Base-by-base conservation (phyloP, 1,284 basidiomycete genomes). In the Ustilago bromivora region DNA sequence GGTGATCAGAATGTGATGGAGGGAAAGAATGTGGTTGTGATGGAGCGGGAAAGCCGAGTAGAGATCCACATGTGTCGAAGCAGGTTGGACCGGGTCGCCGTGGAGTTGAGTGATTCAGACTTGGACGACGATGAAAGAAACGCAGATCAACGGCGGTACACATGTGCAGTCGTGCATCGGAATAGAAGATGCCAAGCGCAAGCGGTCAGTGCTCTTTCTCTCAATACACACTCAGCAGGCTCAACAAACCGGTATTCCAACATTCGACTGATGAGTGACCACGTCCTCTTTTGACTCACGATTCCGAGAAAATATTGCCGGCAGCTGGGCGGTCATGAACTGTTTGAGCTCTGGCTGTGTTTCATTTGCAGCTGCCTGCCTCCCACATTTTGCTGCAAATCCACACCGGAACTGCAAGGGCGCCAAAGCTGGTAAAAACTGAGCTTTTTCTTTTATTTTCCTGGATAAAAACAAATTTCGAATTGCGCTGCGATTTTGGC, bases 61-160 rank as follows among this genome's bases (percentile, higher is more conserved):
- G 19, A 15, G 43, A 6, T 19, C 8, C n/a, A 19, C 43, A 15
- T 7, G 40, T 43, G 17, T 38, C 54, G 31, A 15, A 15, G 46
- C 11, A 28, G 43, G 23, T 28, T 46, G 56, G n/a, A 43, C 32
- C 55, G 55, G 56, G 40, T 34, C 28, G 12, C 32, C 43, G 32
- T 57, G 31, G 19, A 41, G 40, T 11, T 41, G 40, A 13, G 53
- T 41, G 34, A 17, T 35, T 53, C 51, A 53, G 12, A 19, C n/a
- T 46, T 46, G n/a, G 43, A 38, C 54, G 12, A 34, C 17, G 3
- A 34, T 12, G 3, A 34, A 57, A 28, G 32, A 34, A 57, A 6
- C 38, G 56, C 56, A 46, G 41, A 43, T 57, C 56, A 41, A 41
- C 56, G 19, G 56, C 56, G 41, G 56, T 57, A 28, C 56, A 57